These are phyloP conservation scores for Jacaranda mimosifolia DNA, from an alignment of 257 asterid species.

Conservation along the genomic window DNA sequence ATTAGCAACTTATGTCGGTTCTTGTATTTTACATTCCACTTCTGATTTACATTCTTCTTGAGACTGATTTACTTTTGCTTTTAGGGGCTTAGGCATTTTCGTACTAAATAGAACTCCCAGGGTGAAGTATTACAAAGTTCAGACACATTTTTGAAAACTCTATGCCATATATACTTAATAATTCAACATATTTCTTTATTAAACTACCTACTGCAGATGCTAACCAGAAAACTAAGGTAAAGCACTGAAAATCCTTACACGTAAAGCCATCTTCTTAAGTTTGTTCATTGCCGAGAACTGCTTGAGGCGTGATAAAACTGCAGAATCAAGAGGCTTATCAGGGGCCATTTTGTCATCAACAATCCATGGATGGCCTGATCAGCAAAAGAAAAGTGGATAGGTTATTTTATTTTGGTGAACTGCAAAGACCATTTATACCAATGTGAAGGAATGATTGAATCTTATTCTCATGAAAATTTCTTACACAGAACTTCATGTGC, in stretches of 20 bases:
- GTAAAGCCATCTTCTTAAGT: constrained; percentile 96
- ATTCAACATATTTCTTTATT: not conserved
- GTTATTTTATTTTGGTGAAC: constrained; percentile 16
- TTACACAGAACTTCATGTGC: constrained; percentile 95
- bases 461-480: constrained; percentile 32
- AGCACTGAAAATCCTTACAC: constrained; percentile 61
- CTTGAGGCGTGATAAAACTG: constrained; percentile 90
- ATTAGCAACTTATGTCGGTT: too few relatives aligned
- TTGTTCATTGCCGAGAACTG: constrained; percentile 99
- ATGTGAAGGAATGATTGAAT: not conserved
- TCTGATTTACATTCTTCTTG: not conserved
- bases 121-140: too few relatives aligned
- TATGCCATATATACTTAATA: not conserved
- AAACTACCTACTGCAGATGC: constrained; percentile 11
- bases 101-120: too few relatives aligned
- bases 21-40: too few relatives aligned
- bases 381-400: constrained; percentile 17
- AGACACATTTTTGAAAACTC: not conserved
- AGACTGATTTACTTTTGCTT: not conserved
- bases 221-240: constrained; percentile 11
- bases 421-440: constrained; percentile 1
- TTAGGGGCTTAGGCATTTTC: too few relatives aligned
- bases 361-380: constrained; percentile 94
- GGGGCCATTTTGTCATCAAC: constrained; percentile 90
- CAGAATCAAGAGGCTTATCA: constrained; percentile 96